Base-by-base conservation (phyloP, 306 rosid species). In the Cicer cuneatum region DNA sequence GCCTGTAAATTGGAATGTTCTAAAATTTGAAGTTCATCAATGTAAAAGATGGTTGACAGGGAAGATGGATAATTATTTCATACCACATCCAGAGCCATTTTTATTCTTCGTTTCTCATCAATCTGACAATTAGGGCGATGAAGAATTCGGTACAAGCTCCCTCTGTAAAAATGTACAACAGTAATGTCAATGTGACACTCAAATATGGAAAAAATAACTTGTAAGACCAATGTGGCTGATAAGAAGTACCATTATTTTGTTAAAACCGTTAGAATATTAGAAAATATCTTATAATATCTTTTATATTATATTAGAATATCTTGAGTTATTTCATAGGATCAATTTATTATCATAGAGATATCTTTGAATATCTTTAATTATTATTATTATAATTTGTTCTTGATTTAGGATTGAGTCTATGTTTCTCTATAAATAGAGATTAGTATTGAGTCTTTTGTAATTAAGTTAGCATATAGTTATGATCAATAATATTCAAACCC, bases 1-100 rank as follows among this genome's bases (percentile, higher is more conserved):
- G 99, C 99, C 99, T 94, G 86, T 78, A 83, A 83, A 80, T 78
- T n/a, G 67, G 51, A 39, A 53, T 35, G 73, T 42, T 68, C 71
- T 52, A 71, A 78, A 66, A 52, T 71, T 81, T 42, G 54, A 82
- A 75, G 52, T 35, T 67, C 52, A 77, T 46, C 58, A 7, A 41
- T 48, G 76, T 71, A 61, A 74, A 59, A 64, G 33, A 39, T 21
- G 12, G 66, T 70, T 47, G 8, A 74, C 61, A 66, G 57, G 68
- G 46, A 69, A 29, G 75, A 60, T 67, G 59, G 46, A 51, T 24
- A 41, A 43, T 45, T 29, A 71, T 66, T 77, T 82, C 88, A 73
- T 87, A 94, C 99, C 96, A 92, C 99, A 84, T 94, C 98, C 77
- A 92, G 90, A 81, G 97, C 99, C 99, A 94, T 94, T 81, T 90